Percentiles rank a stretch among this genome's conserved stretches.
phyloP scores from a whole-genome alignment of 2,329 filamentous ascomycete species.

The Claviceps digitariae region DNA sequence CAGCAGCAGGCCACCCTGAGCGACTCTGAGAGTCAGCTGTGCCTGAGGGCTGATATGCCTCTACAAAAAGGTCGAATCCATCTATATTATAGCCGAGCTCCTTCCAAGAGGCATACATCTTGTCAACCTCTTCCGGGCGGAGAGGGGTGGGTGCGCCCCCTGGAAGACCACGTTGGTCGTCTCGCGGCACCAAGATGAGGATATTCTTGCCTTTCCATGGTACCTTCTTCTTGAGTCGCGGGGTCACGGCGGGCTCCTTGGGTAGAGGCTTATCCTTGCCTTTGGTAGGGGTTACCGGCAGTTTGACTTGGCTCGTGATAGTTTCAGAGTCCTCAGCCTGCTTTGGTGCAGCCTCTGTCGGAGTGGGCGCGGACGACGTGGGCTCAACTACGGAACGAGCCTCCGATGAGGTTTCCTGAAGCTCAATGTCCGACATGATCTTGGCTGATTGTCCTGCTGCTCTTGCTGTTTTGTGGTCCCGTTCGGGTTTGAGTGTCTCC shows the following conservation, averaged over 20 bases:
- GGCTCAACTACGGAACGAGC: constrained; percentile 4
- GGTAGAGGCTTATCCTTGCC: constrained; percentile 22
- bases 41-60: constrained; percentile 23
- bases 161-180: constrained; percentile 49
- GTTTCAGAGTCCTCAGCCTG: neutral
- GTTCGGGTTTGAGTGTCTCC: constrained; percentile 37
- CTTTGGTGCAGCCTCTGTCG: neutral
- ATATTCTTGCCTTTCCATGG: constrained; percentile 66
- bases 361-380: neutral
- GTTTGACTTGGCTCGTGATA: constrained; percentile 16
- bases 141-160: constrained; percentile 42
- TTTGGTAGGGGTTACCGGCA: constrained; percentile 23
- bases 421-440: constrained; percentile 20
- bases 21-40: constrained; percentile 48
- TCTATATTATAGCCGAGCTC: constrained; percentile 54
- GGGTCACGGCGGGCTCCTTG: constrained; percentile 30
- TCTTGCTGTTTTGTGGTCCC: constrained; percentile 6
- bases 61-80: constrained; percentile 53
- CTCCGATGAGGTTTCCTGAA: constrained; percentile 2
- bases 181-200: constrained; percentile 53
- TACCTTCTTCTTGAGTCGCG: constrained; percentile 56
- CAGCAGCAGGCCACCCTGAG: constrained; percentile 50
- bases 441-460: constrained; percentile 9
- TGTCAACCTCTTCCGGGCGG: constrained; percentile 38
- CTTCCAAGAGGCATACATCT: constrained; percentile 53